These are phyloP conservation scores for Aureobasidium sp. DNA, from an alignment of 2,329 filamentous ascomycete genomes.

Conservation along the genomic window DNA sequence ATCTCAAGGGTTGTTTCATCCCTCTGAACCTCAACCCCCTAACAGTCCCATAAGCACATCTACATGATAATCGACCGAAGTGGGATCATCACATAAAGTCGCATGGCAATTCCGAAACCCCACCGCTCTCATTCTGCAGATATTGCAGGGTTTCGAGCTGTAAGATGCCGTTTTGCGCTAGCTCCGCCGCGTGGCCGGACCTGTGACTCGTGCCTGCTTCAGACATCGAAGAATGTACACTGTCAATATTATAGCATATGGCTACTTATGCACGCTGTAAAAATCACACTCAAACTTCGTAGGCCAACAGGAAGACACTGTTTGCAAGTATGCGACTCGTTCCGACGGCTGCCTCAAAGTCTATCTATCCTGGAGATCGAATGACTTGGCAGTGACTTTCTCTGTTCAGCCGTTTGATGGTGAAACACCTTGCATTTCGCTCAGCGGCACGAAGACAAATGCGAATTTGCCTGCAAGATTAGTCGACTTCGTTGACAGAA, in stretches of 20 bases:
- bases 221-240: not conserved
- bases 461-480: not conserved
- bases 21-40: not conserved
- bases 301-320: not conserved
- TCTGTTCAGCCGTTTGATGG: not conserved
- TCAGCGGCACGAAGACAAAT: not conserved
- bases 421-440: not conserved
- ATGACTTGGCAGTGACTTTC: not conserved
- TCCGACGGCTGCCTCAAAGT: not conserved
- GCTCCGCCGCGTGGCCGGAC: not conserved
- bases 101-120: not conserved
- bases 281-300: not conserved
- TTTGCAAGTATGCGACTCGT: not conserved
- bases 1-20: not conserved
- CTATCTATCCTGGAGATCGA: no score
- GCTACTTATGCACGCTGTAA: not conserved
- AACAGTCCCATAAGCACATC: not conserved
- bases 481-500: not conserved
- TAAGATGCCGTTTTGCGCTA: not conserved
- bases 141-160: not conserved
- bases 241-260: not conserved
- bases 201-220: not conserved
- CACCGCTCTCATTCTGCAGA: not conserved
- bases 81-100: not conserved
- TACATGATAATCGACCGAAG: not conserved